A percentile compares a stretch with the other conserved stretches of the same genome.
phyloP scores from a whole-genome alignment of 495 filamentous ascomycete species.

The Penicillium steckii region DNA sequence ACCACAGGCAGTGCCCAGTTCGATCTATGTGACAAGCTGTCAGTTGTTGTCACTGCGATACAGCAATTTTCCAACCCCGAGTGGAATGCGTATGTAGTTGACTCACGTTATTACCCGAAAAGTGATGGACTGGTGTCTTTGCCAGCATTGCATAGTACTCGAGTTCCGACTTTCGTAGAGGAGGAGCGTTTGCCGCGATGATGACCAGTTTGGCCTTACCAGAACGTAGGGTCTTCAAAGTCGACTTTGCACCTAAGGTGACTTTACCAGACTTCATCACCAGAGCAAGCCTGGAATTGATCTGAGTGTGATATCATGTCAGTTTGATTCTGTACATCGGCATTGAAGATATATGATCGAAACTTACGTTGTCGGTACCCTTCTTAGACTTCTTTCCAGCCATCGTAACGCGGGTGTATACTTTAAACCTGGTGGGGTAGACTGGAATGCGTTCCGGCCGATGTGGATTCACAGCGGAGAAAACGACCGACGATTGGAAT shows the following conservation, averaged over 20 bases:
- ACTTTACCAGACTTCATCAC: conserved; percentile 97
- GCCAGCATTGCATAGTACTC: conserved; percentile 90
- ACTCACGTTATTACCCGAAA: conserved; percentile 95
- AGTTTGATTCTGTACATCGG: too few relatives aligned
- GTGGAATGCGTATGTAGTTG: too few relatives aligned
- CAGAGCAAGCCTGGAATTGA: conserved; percentile 84
- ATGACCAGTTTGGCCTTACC: conserved; percentile 63
- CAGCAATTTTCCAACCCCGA: too few relatives aligned
- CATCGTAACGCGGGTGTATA: conserved; percentile 60
- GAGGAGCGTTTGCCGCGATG: conserved; percentile 91
- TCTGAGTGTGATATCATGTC: conserved; percentile 30
- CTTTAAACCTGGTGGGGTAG: conserved; percentile 16
- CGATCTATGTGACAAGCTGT: conserved; percentile 63
- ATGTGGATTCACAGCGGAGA: conserved; percentile 21
- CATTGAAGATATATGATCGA: neutral
- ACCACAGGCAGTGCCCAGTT: conserved; percentile 83
- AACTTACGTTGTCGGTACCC: conserved; percentile 67
- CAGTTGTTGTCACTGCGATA: too few relatives aligned
- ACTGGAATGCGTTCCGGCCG: conserved; percentile 40
- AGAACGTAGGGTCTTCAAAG: conserved; percentile 85
- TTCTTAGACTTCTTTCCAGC: conserved; percentile 95
- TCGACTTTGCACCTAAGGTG: conserved; percentile 88
- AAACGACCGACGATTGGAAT: conserved; percentile 21
- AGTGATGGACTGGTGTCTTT: conserved; percentile 95
- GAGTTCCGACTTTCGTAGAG: conserved; percentile 89